Percentiles rank a stretch among this genome's conserved stretches.
These are phyloP conservation scores for Penicillium oxalicum DNA, from an alignment of 2,329 filamentous ascomycete genomes.

Conservation along the genomic window DNA sequence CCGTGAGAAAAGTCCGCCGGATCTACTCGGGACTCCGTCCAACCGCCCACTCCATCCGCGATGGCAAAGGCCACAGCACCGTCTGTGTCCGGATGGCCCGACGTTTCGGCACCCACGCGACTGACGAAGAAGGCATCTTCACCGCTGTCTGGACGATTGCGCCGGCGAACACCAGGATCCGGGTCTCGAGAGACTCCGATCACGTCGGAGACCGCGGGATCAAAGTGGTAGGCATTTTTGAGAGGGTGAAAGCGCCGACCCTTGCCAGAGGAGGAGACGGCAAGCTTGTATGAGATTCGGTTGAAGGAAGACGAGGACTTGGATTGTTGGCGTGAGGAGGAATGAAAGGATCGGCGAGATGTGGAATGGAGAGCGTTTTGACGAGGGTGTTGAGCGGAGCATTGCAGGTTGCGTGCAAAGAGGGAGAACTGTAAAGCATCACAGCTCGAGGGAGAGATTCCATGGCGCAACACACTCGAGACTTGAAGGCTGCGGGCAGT, in stretches of 20 bases:
- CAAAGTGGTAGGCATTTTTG: conserved; percentile 68
- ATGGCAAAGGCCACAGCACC: conserved; percentile 76
- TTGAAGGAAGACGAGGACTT: conserved; percentile 21
- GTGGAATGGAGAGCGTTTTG: background rate
- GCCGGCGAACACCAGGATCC: conserved; percentile 52
- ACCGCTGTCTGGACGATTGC: conserved; percentile 67
- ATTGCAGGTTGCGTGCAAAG: background rate
- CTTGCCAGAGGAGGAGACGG: conserved; percentile 71
- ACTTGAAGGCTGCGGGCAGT: conserved; percentile 29
- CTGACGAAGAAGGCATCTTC: conserved; percentile 96
- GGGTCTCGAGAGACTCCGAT: conserved; percentile 33
- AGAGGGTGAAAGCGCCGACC: conserved; percentile 60
- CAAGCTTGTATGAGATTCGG: conserved; percentile 61
- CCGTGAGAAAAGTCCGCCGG: conserved; percentile 93
- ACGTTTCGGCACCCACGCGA: conserved; percentile 52
- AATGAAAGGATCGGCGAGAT: conserved; percentile 25
- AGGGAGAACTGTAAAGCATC: conserved; percentile 3
- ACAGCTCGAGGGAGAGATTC: conserved; percentile 12
- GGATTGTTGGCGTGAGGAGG: conserved; percentile 23
- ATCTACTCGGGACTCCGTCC: conserved; percentile 87
- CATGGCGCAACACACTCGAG: conserved; percentile 21
- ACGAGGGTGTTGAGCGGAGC: background rate
- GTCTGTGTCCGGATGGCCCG: conserved; percentile 42
- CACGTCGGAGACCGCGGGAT: conserved; percentile 42
- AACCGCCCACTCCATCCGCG: conserved; percentile 92